Evolutionary conservation across 306 rosid genomes (phyloP), one percentile per base, ranked within the genome.

Genomic region (Dryas drummondii): DNA sequence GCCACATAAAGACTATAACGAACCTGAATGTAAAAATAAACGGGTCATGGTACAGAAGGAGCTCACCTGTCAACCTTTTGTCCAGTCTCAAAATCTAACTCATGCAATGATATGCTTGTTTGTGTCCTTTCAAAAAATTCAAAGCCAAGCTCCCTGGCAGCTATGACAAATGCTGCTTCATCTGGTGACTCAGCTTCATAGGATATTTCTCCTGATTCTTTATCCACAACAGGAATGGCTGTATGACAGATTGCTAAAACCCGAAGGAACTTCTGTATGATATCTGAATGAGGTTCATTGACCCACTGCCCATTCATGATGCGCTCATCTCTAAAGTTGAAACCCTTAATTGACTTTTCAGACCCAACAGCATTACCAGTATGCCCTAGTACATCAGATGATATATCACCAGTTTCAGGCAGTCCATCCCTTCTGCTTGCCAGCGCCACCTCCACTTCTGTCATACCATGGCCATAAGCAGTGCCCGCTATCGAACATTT

Each of bases 121-220:
- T 91, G 97, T 37, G 87, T 84, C 89, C 93, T 82, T 45, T 74
- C 77, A 10, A 71, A 84, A 85, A 93, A 84, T 84, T 86, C 89
- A 73, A 91, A 93, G 49, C 98, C 98, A 68, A 93, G 87, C 85
- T 93, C 98, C 85, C 78, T 89, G 41, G 97, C 96, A 68, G 98
- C 97, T 80, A 91, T 85, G 75, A 93, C 94, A 86, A 93, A 93
- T 48, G 98, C 93, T 6, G 97, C 97, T 84, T 93, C 98, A 84
- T 93, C 98, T 5, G 93, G 98, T 16, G 98, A 91, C 81, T 93
- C 97, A 0, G 98, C 96, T 81, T 89, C 96, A 47, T 93, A 93
- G 19, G 89, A 79, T 76, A 87, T 83, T 57, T 88, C 93, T 66
- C 91, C 82, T 0, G 85, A 59, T 37, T 70, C 80, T 47, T 85